Percentiles rank a stretch among this genome's conserved stretches.
Evolutionary conservation across 306 rosid species (phyloP).

Genomic region (Glycine latifolia): DNA sequence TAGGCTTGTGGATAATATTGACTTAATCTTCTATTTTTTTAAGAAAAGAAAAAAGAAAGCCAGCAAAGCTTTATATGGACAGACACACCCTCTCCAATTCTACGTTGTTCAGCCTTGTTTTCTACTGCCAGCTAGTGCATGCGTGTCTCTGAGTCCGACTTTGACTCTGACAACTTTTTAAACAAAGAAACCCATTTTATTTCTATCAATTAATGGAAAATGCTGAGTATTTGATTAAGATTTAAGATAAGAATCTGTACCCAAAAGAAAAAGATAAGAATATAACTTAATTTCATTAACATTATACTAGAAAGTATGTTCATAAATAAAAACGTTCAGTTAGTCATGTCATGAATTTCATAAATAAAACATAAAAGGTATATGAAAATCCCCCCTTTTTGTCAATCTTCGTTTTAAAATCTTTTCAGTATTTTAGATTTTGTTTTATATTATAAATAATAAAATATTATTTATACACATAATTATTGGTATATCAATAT

Average conservation of each 20-base stretch:
- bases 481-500: no score
- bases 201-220: background rate
- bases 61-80: background rate
- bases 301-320: background rate
- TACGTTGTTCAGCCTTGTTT: background rate
- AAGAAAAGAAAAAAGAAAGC: background rate
- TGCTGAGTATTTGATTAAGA: background rate
- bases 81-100: slow-evolving; percentile 7
- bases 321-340: background rate
- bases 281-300: background rate
- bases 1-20: slow-evolving; percentile 23
- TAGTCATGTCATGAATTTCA: background rate
- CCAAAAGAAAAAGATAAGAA: no score
- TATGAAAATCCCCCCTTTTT: background rate
- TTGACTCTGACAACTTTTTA: background rate
- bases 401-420: no score
- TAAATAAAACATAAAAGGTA: background rate
- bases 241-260: no score
- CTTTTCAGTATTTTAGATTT: background rate
- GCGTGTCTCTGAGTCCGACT: slow-evolving; percentile 36
- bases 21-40: background rate
- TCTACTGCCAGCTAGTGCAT: slow-evolving; percentile 30
- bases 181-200: no score
- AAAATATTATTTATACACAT: background rate
- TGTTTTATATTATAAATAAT: background rate